These are phyloP conservation scores for Yamadazyma mexicana DNA, from an alignment of 1,139 yeast genomes.

Conservation along the genomic window DNA sequence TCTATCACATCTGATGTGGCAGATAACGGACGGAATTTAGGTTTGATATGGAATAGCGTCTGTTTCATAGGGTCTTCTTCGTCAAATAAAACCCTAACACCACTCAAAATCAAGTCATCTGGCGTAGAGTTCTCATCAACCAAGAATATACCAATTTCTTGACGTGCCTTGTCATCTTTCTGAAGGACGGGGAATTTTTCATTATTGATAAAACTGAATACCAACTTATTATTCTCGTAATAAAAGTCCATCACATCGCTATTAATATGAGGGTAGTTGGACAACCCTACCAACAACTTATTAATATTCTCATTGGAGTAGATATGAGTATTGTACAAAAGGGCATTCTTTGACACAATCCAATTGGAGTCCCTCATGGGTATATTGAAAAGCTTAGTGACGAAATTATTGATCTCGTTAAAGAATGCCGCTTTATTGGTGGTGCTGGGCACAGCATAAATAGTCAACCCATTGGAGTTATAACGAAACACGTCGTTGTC, in stretches of 20 bases:
- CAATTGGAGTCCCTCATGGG: conserved; percentile 17
- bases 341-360: conserved; percentile 22
- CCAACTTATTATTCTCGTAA: conserved; percentile 15
- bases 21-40: conserved; percentile 32
- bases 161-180: conserved; percentile 13
- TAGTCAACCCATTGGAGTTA: conserved; percentile 23
- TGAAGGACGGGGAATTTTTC: conserved; percentile 10
- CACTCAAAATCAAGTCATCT: conserved; percentile 38
- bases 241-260: conserved; percentile 18
- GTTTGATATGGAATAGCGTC: conserved; percentile 46
- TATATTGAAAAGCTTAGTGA: conserved; percentile 19
- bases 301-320: conserved; percentile 5
- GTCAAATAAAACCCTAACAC: conserved; percentile 30
- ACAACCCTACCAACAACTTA: conserved; percentile 8
- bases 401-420: conserved; percentile 19
- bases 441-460: conserved; percentile 28
- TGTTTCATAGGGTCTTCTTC: conserved; percentile 24
- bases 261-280: conserved; percentile 7
- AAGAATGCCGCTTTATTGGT: conserved; percentile 20
- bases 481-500: conserved; percentile 25
- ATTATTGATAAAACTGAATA: conserved; percentile 15
- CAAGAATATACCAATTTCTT: conserved; percentile 38
- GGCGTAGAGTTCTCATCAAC: conserved; percentile 27
- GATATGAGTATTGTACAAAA: conserved; percentile 17
- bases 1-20: conserved; percentile 16